phyloP scores from a whole-genome alignment of 139 green algal genomes.

The Protoeuglena noctilucae region DNA sequence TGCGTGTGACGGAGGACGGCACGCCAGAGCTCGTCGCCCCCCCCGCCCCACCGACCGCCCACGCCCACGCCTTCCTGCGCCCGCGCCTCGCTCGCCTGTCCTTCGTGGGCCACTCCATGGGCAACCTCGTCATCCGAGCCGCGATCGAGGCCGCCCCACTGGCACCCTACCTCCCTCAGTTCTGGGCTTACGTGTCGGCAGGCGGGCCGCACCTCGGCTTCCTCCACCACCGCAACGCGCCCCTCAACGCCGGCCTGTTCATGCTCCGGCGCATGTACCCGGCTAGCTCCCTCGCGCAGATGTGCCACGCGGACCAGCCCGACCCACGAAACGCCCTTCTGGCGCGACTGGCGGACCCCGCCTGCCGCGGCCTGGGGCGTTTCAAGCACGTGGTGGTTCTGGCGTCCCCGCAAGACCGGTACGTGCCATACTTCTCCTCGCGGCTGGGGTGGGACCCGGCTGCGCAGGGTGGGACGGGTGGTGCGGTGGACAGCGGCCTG shows the following conservation, averaged over 20 bases:
- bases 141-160: conserved; percentile 27
- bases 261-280: too few relatives aligned
- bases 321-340: too few relatives aligned
- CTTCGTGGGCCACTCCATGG: conserved; percentile 51
- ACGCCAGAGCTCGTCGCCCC: neutral
- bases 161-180: conserved; percentile 15
- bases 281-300: too few relatives aligned
- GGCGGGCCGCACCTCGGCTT: conserved; percentile 42
- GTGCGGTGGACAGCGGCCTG: too few relatives aligned
- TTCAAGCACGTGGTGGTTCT: too few relatives aligned
- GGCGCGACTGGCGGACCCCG: too few relatives aligned
- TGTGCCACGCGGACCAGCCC: too few relatives aligned
- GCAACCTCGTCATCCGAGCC: conserved; percentile 44
- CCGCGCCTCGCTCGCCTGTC: conserved; percentile 15
- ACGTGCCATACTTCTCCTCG: too few relatives aligned
- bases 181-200: conserved; percentile 39
- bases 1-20: neutral
- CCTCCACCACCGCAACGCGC: conserved; percentile 58
- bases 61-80: neutral
- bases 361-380: too few relatives aligned
- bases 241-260: conserved; percentile 68
- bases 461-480: too few relatives aligned
- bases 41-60: neutral
- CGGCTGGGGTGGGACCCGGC: too few relatives aligned
- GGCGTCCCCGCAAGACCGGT: too few relatives aligned